A percentile compares a stretch with the other conserved stretches of the same genome.
phyloP scores from a whole-genome alignment of 805 yeast genomes.

The Phaffomyces opuntiae region DNA sequence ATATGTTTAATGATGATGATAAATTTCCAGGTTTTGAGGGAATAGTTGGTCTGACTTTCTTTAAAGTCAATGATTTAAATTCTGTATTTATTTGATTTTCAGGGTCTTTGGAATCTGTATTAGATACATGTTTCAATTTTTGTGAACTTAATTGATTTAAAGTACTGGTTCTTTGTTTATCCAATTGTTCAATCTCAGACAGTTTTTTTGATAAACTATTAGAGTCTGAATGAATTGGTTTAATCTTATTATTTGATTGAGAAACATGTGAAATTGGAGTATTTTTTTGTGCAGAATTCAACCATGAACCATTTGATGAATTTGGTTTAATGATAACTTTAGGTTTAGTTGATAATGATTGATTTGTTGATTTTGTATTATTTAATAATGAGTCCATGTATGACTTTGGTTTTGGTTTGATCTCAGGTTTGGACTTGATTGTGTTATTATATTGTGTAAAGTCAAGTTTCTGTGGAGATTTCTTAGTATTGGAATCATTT shows the following conservation, averaged over 20 bases:
- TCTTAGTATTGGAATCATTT: too few relatives aligned
- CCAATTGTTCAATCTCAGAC: slow-evolving; percentile 2
- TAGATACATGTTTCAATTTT: slow-evolving; percentile 11
- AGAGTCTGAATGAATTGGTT: slow-evolving; percentile 22
- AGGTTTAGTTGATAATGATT: slow-evolving; percentile 3
- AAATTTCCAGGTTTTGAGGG: slow-evolving; percentile 4
- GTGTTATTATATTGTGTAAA: too few relatives aligned
- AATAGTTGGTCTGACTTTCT: slow-evolving; percentile 16
- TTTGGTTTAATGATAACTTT: background rate
- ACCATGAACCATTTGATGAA: slow-evolving; percentile 12
- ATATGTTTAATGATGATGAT: background rate
- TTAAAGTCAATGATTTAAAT: slow-evolving; percentile 12
- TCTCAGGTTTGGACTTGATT: slow-evolving; percentile 5
- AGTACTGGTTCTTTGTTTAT: slow-evolving; percentile 4
- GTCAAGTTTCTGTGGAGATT: too few relatives aligned
- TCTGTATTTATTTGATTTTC: background rate
- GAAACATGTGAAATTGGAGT: slow-evolving; percentile 15
- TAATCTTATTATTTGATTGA: slow-evolving; percentile 13
- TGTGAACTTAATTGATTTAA: slow-evolving; percentile 11
- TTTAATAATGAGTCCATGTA: slow-evolving; percentile 9
- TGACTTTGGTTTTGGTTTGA: slow-evolving; percentile 8
- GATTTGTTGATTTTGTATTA: slow-evolving; percentile 10
- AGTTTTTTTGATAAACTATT: slow-evolving; percentile 16
- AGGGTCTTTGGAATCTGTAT: background rate
- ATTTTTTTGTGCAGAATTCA: slow-evolving; percentile 15